phyloP scores from a whole-genome alignment of 192 early-diverging fungal species.

The Obelidium mucronatum region DNA sequence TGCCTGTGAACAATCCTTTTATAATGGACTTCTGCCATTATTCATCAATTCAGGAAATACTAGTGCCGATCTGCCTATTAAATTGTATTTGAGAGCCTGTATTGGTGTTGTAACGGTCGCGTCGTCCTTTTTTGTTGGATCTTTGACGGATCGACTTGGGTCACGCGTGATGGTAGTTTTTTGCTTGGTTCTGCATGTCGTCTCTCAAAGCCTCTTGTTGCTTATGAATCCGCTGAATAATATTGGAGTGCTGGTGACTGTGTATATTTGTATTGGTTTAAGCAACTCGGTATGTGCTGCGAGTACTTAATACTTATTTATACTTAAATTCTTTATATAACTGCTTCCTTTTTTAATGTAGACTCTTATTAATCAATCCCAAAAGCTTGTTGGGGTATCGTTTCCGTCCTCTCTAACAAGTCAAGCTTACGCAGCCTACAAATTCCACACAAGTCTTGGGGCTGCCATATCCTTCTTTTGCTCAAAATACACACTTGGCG shows the following conservation, averaged over 20 bases:
- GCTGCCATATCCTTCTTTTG: slow-evolving; percentile 9
- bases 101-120: background rate
- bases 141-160: slow-evolving; percentile 15
- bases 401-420: slow-evolving; percentile 11
- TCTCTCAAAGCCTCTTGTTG: slow-evolving; percentile 2
- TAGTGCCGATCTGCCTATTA: slow-evolving; percentile 1
- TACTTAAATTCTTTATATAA: no score
- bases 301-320: background rate
- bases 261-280: slow-evolving; percentile 9
- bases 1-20: slow-evolving; percentile 20
- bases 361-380: slow-evolving; percentile 20
- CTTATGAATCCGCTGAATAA: background rate
- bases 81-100: background rate
- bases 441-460: slow-evolving; percentile 27
- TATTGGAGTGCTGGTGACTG: background rate
- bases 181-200: background rate
- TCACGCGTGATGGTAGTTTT: background rate
- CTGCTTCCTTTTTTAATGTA: no score
- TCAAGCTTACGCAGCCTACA: slow-evolving; percentile 25
- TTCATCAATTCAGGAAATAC: slow-evolving; percentile 1
- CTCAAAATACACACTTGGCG: slow-evolving; percentile 8
- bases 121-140: background rate
- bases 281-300: background rate
- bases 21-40: slow-evolving; percentile 6
- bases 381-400: slow-evolving; percentile 11